Evolutionary conservation across 129 eudicot species (phyloP), one percentile per base, ranked within the genome.

Genomic region (Centella asiatica): DNA sequence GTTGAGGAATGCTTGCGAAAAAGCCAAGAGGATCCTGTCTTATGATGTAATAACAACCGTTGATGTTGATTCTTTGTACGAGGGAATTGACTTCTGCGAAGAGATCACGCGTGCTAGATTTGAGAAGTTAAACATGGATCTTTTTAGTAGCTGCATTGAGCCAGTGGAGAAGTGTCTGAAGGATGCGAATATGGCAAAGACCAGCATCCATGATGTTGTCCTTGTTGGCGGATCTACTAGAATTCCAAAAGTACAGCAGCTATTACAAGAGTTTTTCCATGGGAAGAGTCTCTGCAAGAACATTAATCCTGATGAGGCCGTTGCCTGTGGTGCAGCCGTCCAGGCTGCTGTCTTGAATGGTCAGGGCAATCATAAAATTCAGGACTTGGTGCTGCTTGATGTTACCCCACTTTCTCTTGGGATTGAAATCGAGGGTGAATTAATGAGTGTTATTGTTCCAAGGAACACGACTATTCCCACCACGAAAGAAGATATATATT

Each of bases 61-160:
- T n/a, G 85, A 80, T 9, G 66, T 80, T 25, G 85, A 80, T 27
- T 76, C 73, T 20, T 44, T 80, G 67, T 72, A 40, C 31, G 81
- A 76, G 66, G 85, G 85, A 6, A 56, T 72, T 56, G 78, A 69
- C 57, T 80, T 80, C 71, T 76, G 69, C 56, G 24, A 78, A 0
- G 57, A 77, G 1, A 75, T 80, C 40, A 75, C 81, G 3, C 80
- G 84, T 0, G 80, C 77, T 0, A 55, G 71, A 39, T 74, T 79
- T 19, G 84, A 74, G 70, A 81, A 71, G 48, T 64, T 75, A 13
- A 79, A 79, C 66, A 75, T 80, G 75, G 74, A 79, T 59, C 52
- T 81, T 52, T 81, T 81, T n/a, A 77, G 77, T 22, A 74, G 74
- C 58, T 77, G 87, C 36, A 73, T 81, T 77, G 83, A 81, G 69